Evolutionary conservation across 768 basidiomycete species (phyloP), one percentile per base, ranked within the genome.

Genomic region (Podaxis carcinomalis): DNA sequence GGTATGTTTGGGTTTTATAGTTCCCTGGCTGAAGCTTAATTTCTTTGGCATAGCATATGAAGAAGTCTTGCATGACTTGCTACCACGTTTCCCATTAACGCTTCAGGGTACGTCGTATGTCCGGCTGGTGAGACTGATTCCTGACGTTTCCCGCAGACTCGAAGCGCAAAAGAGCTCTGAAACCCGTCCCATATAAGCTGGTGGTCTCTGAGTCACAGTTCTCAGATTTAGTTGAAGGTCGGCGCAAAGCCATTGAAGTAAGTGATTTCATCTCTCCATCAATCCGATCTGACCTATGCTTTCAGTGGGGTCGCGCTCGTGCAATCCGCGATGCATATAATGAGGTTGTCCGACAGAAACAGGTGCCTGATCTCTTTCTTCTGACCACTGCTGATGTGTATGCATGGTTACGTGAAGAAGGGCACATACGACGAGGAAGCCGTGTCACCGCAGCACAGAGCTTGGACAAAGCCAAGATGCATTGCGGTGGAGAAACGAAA

Each of bases 221-320:
- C 39, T 72, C 71, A 27, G 65, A 62, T 36, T 68, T 82, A 4
- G 65, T 77, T 19, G 54, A 72, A 32, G 83, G 83, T 21, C 73
- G 82, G 58, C 72, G 77, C 57, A 83, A 83, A 68, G 81, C 82
- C 3, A 80, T 84, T 13, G 80, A 82, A 70, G 82, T 82, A 64
- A 59, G 71, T 57, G 39, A 35, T 16, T 13, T 35, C 7, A 49
- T 42, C 57, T 27, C 16, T 11, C 16, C 11, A 51, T 57, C n/a
- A 6, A 14, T 32, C 56, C 4, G 37, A 35, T 23, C 51, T 42
- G 19, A 64, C 13, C 52, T 9, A 4, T 60, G 32, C 2, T 42
- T 39, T 10, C 54, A 84, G 83, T 82, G 81, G 80, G 74, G 74
- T 47, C 78, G 82, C 46, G 77, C 80, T 9, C 73, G 70, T 50